A percentile compares a stretch with the other conserved stretches of the same genome.
Evolutionary conservation across 352 stramenopile species (phyloP).

Genomic region (Aphanomyces stellatus): DNA sequence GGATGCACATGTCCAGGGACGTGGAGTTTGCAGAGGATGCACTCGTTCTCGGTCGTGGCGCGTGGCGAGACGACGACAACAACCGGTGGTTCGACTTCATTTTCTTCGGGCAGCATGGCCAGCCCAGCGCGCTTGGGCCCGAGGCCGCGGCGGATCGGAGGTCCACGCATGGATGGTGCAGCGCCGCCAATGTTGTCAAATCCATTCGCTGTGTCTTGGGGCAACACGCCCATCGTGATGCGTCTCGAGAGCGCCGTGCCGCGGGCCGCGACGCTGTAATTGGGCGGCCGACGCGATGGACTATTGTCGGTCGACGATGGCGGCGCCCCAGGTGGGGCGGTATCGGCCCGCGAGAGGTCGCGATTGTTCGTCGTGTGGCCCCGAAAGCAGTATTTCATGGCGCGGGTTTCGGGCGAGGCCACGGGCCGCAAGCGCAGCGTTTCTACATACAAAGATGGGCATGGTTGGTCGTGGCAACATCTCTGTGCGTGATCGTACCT

Average conservation of each 20-base stretch:
- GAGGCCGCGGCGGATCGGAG: background rate
- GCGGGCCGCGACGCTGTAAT: slow-evolving; percentile 6
- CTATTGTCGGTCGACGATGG: too few species aligned
- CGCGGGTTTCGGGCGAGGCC: background rate
- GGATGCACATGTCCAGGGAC: slow-evolving; percentile 14
- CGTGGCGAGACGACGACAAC: background rate
- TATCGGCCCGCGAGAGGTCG: too few species aligned
- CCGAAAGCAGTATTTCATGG: slow-evolving; percentile 19
- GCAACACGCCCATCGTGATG: slow-evolving; percentile 8
- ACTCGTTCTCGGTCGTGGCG: background rate
- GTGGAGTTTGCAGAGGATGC: slow-evolving; percentile 17
- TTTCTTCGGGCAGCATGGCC: slow-evolving; percentile 33
- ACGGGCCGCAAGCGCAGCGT: background rate
- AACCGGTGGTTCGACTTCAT: slow-evolving; percentile 21
- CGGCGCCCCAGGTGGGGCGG: too few species aligned
- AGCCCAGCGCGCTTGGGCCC: background rate
- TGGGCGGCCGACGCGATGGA: too few species aligned
- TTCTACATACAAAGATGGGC: background rate
- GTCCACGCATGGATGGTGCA: background rate
- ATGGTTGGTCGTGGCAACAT: background rate
- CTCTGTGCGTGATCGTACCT: background rate
- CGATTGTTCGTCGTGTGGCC: background rate
- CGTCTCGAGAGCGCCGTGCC: slow-evolving; percentile 1
- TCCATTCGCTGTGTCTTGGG: slow-evolving; percentile 2
- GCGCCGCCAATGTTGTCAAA: too few species aligned